Evolutionary conservation across 441 rosid species (phyloP), one percentile per base, ranked within the genome.

Genomic region (Croton setiger): DNA sequence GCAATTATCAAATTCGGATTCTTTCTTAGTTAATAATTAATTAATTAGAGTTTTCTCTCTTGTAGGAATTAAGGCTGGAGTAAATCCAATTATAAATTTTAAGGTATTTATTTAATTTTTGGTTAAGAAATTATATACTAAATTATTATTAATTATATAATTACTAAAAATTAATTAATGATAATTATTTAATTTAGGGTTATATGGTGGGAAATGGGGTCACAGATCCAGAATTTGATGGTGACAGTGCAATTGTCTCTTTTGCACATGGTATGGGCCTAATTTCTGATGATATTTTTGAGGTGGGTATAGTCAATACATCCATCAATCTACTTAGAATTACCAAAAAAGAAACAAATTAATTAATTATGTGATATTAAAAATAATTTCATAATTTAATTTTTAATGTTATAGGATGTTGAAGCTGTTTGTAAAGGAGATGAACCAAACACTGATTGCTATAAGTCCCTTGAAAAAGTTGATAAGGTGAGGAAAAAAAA

Each of bases 241-340:
- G 79, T 9, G 13, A 21, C 12, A 70, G 62, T 67, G 81, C 88
- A 43, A 69, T 80, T 39, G 60, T 86, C 57, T 73, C 83, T 8
- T 86, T 86, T 36, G 76, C 71, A 0, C 83, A 79, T 64, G 88
- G 90, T 11, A 86, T 86, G 90, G 88, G 78, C 36, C 84, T 86
- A 4, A 74, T 86, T 49, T 86, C 90, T 3, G 72, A 82, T 11
- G 80, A 80, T 33, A 81, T 86, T 51, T 82, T 68, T 41, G 41
- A 76, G 73, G 90, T 82, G 35, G 5, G 69, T 43, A 7, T 45
- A 45, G 14, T 45, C 10, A 15, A 27, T 11, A 12, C 7, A 9
- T 15, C 27, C 1, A 17, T n/a, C 54, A 21, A 51, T 3, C 4
- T 4, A 37, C 39, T 37, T 37, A 37, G 5, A 37, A 37, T 37